These are phyloP conservation scores for Leishmania major DNA, from an alignment of 208 protist genomes.

Conservation along the genomic window DNA sequence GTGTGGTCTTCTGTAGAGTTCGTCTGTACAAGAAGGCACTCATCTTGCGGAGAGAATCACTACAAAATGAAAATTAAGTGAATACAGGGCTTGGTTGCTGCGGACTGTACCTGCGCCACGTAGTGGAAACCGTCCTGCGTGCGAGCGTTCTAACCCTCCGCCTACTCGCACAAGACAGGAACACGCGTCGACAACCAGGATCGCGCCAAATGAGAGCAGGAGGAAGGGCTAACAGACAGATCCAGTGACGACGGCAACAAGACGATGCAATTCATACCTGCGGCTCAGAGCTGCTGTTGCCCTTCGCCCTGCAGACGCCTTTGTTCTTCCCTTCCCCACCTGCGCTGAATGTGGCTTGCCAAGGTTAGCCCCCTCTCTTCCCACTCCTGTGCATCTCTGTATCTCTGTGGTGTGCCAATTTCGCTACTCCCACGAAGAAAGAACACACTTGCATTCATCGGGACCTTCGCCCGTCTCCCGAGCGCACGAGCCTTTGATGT, in stretches of 20 bases:
- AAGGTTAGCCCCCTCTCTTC: background rate
- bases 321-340: background rate
- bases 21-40: background rate
- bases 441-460: background rate
- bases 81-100: background rate
- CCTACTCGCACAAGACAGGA: background rate
- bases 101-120: background rate
- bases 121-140: background rate
- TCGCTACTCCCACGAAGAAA: background rate
- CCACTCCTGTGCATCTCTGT: background rate
- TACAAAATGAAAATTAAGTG: background rate
- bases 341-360: background rate
- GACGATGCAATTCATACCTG: background rate
- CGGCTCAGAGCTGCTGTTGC: background rate
- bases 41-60: background rate
- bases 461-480: background rate
- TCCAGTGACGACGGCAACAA: background rate
- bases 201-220: background rate
- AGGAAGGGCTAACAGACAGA: background rate
- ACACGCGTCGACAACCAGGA: background rate
- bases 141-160: background rate
- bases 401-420: background rate
- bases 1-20: background rate
- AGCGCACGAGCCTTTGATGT: background rate
- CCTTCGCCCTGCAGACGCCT: background rate